A percentile compares a stretch with the other conserved stretches of the same genome.
These are phyloP conservation scores for Mortierella sp. DNA, from an alignment of 371 early-diverging fungal genomes.

Conservation along the genomic window DNA sequence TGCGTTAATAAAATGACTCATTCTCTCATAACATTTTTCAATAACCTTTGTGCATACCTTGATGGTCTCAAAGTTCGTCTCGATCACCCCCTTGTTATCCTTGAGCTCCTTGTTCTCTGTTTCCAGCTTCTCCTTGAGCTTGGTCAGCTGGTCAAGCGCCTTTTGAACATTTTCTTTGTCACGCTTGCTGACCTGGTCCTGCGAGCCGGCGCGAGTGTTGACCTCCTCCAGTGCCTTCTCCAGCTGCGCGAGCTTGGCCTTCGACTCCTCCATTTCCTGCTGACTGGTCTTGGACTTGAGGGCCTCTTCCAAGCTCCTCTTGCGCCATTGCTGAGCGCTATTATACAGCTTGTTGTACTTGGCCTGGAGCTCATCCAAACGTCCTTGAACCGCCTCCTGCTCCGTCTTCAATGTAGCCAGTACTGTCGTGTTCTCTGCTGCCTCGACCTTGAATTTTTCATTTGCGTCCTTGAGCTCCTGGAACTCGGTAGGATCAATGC, in stretches of 20 bases:
- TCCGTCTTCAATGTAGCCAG: constrained; percentile 26
- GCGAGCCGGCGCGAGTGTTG: constrained; percentile 20
- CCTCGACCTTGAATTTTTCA: constrained; percentile 37
- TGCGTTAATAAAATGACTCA: not conserved
- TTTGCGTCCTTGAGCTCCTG: constrained; percentile 61
- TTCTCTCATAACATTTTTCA: not conserved
- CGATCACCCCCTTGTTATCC: constrained; percentile 39
- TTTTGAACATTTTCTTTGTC: constrained; percentile 32
- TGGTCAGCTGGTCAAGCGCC: constrained; percentile 16
- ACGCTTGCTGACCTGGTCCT: constrained; percentile 27
- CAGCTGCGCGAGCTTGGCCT: constrained; percentile 35
- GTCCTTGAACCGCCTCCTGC: constrained; percentile 18
- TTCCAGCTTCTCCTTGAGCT: constrained; percentile 30
- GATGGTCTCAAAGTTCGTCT: constrained; percentile 49
- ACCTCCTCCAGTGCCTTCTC: constrained; percentile 36
- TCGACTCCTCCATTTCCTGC: constrained; percentile 27
- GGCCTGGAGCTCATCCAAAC: constrained; percentile 11
- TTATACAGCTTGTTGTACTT: constrained; percentile 17
- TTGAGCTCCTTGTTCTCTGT: constrained; percentile 34
- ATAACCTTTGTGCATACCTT: constrained; percentile 15
- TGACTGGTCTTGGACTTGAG: constrained; percentile 36
- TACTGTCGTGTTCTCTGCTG: constrained; percentile 21
- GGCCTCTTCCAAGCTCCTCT: constrained; percentile 37
- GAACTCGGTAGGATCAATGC: constrained; percentile 57
- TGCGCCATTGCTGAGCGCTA: constrained; percentile 33